Conservation (phyloP, 2,329 filamentous ascomycete genomes). For the Paecilomyces dactylethromorphus region DNA sequence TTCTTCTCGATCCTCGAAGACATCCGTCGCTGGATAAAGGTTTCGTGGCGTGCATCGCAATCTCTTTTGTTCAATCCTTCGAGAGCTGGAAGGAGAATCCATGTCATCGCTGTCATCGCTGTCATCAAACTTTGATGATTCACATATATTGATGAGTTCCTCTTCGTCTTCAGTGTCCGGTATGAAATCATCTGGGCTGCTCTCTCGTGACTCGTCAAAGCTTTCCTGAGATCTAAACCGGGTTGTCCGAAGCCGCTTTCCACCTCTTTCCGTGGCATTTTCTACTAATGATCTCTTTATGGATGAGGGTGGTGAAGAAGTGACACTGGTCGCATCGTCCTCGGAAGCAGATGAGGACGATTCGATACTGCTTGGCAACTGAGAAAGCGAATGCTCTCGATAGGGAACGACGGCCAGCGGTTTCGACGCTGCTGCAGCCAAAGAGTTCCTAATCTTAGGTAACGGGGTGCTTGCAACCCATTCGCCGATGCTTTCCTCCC, state of each 20-base stretch:
- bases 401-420: constrained; percentile 4
- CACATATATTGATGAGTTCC: neutral
- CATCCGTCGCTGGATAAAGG: neutral
- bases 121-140: neutral
- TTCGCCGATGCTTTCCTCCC: constrained; percentile 53
- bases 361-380: constrained; percentile 16
- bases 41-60: neutral
- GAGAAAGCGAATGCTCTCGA: constrained; percentile 12
- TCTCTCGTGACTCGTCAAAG: neutral
- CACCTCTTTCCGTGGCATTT: neutral
- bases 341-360: constrained; percentile 12
- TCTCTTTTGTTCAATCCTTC: neutral
- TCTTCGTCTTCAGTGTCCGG: neutral
- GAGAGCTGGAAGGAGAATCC: neutral
- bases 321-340: constrained; percentile 18
- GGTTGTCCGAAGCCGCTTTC: neutral
- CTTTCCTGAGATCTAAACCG: neutral
- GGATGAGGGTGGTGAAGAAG: constrained; percentile 20
- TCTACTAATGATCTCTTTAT: constrained; percentile 10
- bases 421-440: constrained; percentile 2
- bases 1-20: neutral
- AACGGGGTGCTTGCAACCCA: constrained; percentile 48
- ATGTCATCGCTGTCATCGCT: neutral
- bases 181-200: neutral
- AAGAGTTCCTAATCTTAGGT: constrained; percentile 14